phyloP scores from a whole-genome alignment of 2,329 filamentous ascomycete genomes.

The Periglandula ipomoeae region DNA sequence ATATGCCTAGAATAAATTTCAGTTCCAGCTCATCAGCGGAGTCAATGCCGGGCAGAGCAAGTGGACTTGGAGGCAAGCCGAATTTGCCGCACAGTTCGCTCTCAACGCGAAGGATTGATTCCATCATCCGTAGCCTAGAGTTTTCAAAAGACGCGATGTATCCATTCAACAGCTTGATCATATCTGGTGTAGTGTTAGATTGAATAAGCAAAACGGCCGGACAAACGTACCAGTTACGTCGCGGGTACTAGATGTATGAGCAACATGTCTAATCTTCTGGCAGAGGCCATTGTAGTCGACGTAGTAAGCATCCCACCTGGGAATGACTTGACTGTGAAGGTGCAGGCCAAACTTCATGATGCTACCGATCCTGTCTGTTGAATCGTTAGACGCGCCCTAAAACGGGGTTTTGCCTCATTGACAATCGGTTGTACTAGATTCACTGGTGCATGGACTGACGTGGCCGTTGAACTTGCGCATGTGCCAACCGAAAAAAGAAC shows the following conservation, averaged over 20 bases:
- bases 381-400: background rate
- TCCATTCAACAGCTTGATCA: no score
- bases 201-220: no score
- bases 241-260: background rate
- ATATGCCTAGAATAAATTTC: background rate
- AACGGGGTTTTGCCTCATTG: background rate
- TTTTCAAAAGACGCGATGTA: no score
- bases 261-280: slow-evolving; percentile 10
- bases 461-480: background rate
- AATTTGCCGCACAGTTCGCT: slow-evolving; percentile 1
- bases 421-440: background rate
- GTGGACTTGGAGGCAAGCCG: background rate
- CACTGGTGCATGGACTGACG: background rate
- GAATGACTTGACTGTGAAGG: slow-evolving; percentile 15
- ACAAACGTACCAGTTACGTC: background rate
- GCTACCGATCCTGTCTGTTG: background rate
- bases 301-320: slow-evolving; percentile 20
- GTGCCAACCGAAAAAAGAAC: background rate
- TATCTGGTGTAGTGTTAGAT: no score
- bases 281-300: slow-evolving; percentile 20
- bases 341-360: slow-evolving; percentile 22
- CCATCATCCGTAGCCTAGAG: no score
- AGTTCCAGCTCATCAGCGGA: background rate
- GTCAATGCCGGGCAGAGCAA: slow-evolving; percentile 1
- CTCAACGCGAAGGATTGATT: no score